phyloP scores from a whole-genome alignment of 768 basidiomycete species.

The Rhodosporidiobolus odoratus region DNA sequence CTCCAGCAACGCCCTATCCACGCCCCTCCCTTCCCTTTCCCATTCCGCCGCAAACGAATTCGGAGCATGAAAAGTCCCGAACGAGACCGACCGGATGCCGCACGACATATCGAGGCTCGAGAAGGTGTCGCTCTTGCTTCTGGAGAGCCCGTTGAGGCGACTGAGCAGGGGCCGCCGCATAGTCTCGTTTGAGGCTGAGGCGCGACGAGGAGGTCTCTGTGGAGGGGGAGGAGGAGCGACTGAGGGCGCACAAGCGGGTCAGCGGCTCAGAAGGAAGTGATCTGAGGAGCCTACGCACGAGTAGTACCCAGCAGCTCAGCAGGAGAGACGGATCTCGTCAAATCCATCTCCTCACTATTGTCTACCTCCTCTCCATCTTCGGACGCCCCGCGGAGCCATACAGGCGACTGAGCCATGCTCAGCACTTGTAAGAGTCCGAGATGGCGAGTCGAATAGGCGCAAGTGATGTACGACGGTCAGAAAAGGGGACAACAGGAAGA shows the following conservation, averaged over 20 bases:
- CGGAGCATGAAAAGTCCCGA: not conserved
- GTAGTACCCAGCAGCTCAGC: not conserved
- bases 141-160: not conserved
- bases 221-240: not conserved
- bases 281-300: not conserved
- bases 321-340: not conserved
- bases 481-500: not conserved
- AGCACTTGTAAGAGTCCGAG: too few relatives aligned
- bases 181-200: not conserved
- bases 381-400: not conserved
- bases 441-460: too few relatives aligned
- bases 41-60: slow-evolving; percentile 1
- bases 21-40: not conserved
- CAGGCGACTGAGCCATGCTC: not conserved
- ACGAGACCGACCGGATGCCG: not conserved
- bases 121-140: not conserved
- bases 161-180: slow-evolving; percentile 1
- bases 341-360: not conserved
- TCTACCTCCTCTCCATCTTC: not conserved
- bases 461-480: too few relatives aligned
- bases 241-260: not conserved
- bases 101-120: not conserved
- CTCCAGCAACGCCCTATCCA: not conserved
- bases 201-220: not conserved
- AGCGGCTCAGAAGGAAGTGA: not conserved